Base-by-base conservation (phyloP, 306 rosid species). In the Trifolium pratense region DNA sequence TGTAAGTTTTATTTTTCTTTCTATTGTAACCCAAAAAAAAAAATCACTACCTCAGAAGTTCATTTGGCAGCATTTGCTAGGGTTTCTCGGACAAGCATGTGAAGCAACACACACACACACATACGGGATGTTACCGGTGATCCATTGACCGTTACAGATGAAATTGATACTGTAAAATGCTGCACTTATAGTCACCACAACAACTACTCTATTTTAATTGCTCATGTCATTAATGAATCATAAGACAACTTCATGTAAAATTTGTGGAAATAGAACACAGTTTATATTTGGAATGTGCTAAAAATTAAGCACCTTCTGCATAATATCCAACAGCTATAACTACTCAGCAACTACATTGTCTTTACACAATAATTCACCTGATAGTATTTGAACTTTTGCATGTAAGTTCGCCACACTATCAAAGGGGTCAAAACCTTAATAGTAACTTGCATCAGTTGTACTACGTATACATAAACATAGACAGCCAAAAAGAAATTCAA, bases 371-470 rank as follows among this genome's bases (percentile, higher is more conserved):
- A 81, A 68, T 42, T 72, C 79, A 68, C 65, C 74, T 16, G 51
- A 70, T 52, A 21, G 36, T 49, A 72, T 26, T 66, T 43, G 51
- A 49, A 66, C 77, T 61, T 70, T 36, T 68, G 36, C 72, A 57
- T 48, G 57, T 74, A 40, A 68, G 71, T 53, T 48, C 29, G 7
- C 16, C 40, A 60, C 23, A 45, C 82, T 73, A 34, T 20, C 49
- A 32, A 40, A 15, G 42, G 75, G 75, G 74, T 65, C 82, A 82
- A 77, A 78, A 75, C 67, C 71, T 74, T 58, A 8, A 60, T 18
- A 21, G 75, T 23, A 71, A 46, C 69, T 70, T 71, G 79, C 73
- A 71, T 69, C 63, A 63, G 60, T 72, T 65, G 75, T 80, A 73
- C 76, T 53, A 43, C 9, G 57, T 73, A 70, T 55, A 82, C 78